Percentiles rank a stretch among this genome's conserved stretches.
Conservation (phyloP, 2,329 filamentous ascomycete genomes). For the Trichothecium sympodiale region DNA sequence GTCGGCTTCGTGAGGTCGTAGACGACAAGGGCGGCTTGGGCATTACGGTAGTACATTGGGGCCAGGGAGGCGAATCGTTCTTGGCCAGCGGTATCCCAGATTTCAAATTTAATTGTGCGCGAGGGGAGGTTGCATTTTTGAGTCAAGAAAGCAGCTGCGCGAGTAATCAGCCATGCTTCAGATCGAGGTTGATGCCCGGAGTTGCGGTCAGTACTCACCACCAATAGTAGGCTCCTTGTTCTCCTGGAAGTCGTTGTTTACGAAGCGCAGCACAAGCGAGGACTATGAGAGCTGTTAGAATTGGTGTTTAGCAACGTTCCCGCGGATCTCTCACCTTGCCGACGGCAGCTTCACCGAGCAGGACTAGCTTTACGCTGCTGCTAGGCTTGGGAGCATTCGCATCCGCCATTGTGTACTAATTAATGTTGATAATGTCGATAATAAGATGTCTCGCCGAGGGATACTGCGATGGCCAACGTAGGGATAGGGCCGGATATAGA, state of each 20-base stretch:
- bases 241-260: constrained; percentile 99
- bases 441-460: too few relatives aligned
- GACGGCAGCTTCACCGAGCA: constrained; percentile 93
- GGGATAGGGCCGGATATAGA: too few relatives aligned
- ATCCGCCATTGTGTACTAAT: constrained; percentile 23
- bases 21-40: constrained; percentile 91
- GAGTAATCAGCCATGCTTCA: neutral
- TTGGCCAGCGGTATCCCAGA: constrained; percentile 97
- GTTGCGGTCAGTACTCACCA: constrained; percentile 43
- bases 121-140: constrained; percentile 96
- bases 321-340: constrained; percentile 96
- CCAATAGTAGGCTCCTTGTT: constrained; percentile 99
- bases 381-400: constrained; percentile 74
- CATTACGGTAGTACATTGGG: constrained; percentile 99
- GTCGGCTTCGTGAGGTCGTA: constrained; percentile 98
- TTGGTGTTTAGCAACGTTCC: too few relatives aligned
- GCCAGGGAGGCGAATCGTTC: constrained; percentile 94
- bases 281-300: constrained; percentile 47
- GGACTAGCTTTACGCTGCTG: constrained; percentile 98
- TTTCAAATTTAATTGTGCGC: constrained; percentile 86
- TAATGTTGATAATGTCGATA: too few relatives aligned
- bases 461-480: too few relatives aligned
- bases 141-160: constrained; percentile 83
- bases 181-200: constrained; percentile 2
- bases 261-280: constrained; percentile 92